Evolutionary conservation across 352 stramenopile species (phyloP).

Genomic region (Globisporangium rhizosaccharum): DNA sequence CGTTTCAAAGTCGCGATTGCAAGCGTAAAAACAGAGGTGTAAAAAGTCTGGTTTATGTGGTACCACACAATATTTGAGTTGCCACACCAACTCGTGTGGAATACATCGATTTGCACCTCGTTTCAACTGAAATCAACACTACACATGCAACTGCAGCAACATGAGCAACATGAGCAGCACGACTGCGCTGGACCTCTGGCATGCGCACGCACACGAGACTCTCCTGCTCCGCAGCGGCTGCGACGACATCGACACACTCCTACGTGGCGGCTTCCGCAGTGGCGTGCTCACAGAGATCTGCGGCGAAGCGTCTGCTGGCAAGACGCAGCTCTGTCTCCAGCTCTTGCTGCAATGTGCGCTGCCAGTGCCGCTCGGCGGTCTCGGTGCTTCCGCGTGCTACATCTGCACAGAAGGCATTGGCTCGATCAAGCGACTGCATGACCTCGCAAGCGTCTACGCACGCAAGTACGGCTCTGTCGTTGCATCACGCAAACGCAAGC

Average conservation of each 20-base stretch:
- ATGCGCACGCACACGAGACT: slow-evolving; percentile 14
- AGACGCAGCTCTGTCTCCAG: slow-evolving; percentile 78
- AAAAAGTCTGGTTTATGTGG: no score
- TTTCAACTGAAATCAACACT: no score
- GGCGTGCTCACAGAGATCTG: slow-evolving; percentile 72
- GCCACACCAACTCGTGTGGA: background rate
- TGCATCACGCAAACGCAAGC: slow-evolving; percentile 43
- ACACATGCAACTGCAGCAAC: background rate
- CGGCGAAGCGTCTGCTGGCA: slow-evolving; percentile 66
- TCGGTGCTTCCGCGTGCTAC: slow-evolving; percentile 69
- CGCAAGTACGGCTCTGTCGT: slow-evolving; percentile 29
- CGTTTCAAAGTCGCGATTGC: no score
- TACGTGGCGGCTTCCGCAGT: slow-evolving; percentile 59
- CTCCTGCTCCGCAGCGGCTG: slow-evolving; percentile 50
- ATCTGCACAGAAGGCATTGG: slow-evolving; percentile 74
- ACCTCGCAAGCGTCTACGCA: slow-evolving; percentile 52
- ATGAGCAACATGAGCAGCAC: background rate
- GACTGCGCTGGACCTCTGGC: slow-evolving; percentile 48
- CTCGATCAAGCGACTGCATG: slow-evolving; percentile 65
- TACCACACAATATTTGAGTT: no score
- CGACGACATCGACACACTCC: slow-evolving; percentile 40
- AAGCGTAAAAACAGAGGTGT: no score
- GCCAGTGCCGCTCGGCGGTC: slow-evolving; percentile 33
- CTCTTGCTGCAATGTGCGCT: slow-evolving; percentile 66
- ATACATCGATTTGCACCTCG: background rate